phyloP scores from a whole-genome alignment of 257 asterid genomes.

The Solanum virginianum region DNA sequence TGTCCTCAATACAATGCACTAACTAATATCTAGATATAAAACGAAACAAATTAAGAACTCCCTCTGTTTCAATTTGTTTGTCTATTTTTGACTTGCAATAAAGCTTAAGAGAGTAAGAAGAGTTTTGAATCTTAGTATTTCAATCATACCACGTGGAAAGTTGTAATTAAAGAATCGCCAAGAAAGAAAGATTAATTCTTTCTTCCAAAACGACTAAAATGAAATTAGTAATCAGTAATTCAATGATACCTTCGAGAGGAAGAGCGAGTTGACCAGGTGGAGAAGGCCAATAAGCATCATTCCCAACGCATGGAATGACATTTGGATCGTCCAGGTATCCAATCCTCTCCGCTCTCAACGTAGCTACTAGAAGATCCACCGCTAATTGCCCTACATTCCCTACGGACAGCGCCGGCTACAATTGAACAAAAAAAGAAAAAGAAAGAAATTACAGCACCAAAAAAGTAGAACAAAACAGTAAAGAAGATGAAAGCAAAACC shows the following conservation, averaged over 20 bases:
- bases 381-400: constrained; percentile 97
- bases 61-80: neutral
- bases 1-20: neutral
- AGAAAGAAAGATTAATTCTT: neutral
- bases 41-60: neutral
- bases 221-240: neutral
- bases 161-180: neutral
- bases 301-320: constrained; percentile 91
- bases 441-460: neutral
- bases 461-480: neutral
- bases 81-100: neutral
- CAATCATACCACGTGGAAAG: neutral
- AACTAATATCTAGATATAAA: neutral
- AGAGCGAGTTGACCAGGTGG: constrained; percentile 71
- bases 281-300: constrained; percentile 72
- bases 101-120: too few relatives aligned
- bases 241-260: constrained; percentile 63
- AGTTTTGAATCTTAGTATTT: neutral
- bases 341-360: constrained; percentile 48
- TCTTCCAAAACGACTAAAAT: neutral
- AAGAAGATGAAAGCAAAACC: neutral
- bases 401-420: constrained; percentile 83
- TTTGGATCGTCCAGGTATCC: constrained; percentile 79
- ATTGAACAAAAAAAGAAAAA: neutral
- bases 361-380: constrained; percentile 70